These are phyloP conservation scores for Colletotrichum sublineola DNA, from an alignment of 2,329 filamentous ascomycete species.

Conservation along the genomic window DNA sequence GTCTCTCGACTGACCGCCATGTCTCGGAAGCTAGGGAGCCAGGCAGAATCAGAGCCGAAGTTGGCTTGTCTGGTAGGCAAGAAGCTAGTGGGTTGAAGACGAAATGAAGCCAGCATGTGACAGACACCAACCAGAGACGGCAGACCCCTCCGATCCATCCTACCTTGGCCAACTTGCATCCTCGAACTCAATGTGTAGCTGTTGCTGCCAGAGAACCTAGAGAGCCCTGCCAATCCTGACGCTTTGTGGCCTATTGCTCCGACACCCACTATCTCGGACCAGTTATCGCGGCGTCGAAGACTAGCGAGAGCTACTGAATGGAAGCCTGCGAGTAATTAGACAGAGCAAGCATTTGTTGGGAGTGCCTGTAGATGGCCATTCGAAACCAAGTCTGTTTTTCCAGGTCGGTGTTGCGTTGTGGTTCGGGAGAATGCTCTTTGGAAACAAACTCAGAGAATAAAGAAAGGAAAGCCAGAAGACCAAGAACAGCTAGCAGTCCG, in stretches of 20 bases:
- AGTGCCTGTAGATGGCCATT: background rate
- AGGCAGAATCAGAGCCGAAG: constrained; percentile 19
- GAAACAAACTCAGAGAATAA: background rate
- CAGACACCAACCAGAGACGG: constrained; percentile 5
- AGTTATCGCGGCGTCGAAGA: constrained; percentile 7
- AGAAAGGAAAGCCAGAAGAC: background rate
- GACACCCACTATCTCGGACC: constrained; percentile 4
- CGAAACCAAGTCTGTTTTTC: background rate
- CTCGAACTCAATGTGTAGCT: background rate
- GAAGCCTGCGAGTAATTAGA: constrained; percentile 8
- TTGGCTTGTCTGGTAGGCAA: constrained; percentile 6
- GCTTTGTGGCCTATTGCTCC: constrained; percentile 18
- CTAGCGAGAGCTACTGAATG: constrained; percentile 9
- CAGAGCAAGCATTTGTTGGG: constrained; percentile 1
- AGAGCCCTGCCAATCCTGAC: background rate
- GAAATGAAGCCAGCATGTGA: constrained; percentile 28
- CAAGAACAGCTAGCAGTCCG: background rate
- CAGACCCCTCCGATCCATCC: background rate
- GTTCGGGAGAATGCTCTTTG: background rate
- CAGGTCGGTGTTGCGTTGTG: background rate
- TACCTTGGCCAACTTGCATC: background rate
- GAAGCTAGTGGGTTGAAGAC: constrained; percentile 4
- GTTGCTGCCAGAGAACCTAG: background rate
- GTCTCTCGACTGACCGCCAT: constrained; percentile 32
- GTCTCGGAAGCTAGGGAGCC: constrained; percentile 35